Evolutionary conservation across 75 land plant species (phyloP), one percentile per base, ranked within the genome.

Genomic region (Pseudotsuga menziesii): DNA sequence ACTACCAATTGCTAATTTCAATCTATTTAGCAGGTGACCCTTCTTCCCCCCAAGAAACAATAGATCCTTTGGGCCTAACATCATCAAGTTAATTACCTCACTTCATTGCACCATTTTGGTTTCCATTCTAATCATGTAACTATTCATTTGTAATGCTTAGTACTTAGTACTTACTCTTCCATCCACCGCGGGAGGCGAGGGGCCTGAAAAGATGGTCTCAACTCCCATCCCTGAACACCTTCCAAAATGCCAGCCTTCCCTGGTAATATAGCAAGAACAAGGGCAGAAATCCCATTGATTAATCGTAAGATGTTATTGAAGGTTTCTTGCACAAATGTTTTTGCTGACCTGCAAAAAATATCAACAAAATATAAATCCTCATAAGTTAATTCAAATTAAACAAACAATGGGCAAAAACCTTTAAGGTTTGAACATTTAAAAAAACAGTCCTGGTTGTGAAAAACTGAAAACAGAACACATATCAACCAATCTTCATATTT

Each of bases 201-300:
- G 39, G 91, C 99, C 27, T 95, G 92, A 32, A 97, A 83, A 3
- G 89, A 89, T 44, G 99, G 99, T 29, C 86, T 84, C 54, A 97
- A 85, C 85, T 97, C 99, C 99, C 99, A 97, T 69, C 98, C 99
- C 59, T 92, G 92, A 25, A 97, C 80, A 9, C 99, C 99, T 86
- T 97, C 99, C 77, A 97, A 90, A 59, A 90, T 86, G 23, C 27
- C 57, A 60, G 91, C 75, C 81, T 92, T 92, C 36, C 91, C 98
- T 59, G 99, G 99, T 52, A 97, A 74, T 57, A 97, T 25, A 27
- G 96, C 76, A 79, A 97, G 83, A 12, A 97, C 63, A 59, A 97
- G 71, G 11, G 96, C 98, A 35, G 99, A 97, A 9, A 94, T 16
- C 14, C 99, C 98, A 93, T 97, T 97, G 58, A 97, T 94, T 58